phyloP scores from a whole-genome alignment of 2,329 filamentous ascomycete species.

The Xylaria hypoxylon region DNA sequence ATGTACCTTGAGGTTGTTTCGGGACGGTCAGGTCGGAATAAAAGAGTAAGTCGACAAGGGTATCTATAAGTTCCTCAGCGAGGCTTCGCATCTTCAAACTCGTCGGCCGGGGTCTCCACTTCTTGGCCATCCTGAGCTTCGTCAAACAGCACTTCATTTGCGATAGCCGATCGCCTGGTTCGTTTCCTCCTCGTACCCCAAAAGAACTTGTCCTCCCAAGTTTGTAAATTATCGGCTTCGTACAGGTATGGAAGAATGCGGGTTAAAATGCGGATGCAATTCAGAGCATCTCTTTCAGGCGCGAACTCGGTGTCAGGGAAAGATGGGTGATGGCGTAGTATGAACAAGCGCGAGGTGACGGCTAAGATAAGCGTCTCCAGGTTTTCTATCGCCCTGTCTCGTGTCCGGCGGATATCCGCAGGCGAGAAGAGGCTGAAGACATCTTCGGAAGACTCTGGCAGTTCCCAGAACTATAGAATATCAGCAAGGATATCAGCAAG shows the following conservation, averaged over 20 bases:
- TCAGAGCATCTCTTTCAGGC: slow-evolving; percentile 85
- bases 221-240: slow-evolving; percentile 82
- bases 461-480: slow-evolving; percentile 85
- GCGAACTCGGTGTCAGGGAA: slow-evolving; percentile 90
- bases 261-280: slow-evolving; percentile 92
- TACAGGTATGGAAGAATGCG: slow-evolving; percentile 91
- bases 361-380: slow-evolving; percentile 89
- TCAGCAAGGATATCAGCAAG: too few relatives aligned
- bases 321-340: slow-evolving; percentile 87
- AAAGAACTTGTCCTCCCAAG: slow-evolving; percentile 95
- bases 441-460: slow-evolving; percentile 95
- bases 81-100: slow-evolving; percentile 89
- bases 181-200: slow-evolving; percentile 82
- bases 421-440: slow-evolving; percentile 96
- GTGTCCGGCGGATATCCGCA: slow-evolving; percentile 86
- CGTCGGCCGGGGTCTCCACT: slow-evolving; percentile 62
- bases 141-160: slow-evolving; percentile 86
- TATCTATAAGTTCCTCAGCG: slow-evolving; percentile 92
- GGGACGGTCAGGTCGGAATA: slow-evolving; percentile 91
- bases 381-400: slow-evolving; percentile 86
- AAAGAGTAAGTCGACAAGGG: slow-evolving; percentile 89
- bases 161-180: slow-evolving; percentile 72
- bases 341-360: slow-evolving; percentile 83
- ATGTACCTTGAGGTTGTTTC: slow-evolving; percentile 74
- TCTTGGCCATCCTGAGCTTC: slow-evolving; percentile 70